Base-by-base conservation (phyloP, 2,329 filamentous ascomycete species). In the Biscogniauxia marginata region DNA sequence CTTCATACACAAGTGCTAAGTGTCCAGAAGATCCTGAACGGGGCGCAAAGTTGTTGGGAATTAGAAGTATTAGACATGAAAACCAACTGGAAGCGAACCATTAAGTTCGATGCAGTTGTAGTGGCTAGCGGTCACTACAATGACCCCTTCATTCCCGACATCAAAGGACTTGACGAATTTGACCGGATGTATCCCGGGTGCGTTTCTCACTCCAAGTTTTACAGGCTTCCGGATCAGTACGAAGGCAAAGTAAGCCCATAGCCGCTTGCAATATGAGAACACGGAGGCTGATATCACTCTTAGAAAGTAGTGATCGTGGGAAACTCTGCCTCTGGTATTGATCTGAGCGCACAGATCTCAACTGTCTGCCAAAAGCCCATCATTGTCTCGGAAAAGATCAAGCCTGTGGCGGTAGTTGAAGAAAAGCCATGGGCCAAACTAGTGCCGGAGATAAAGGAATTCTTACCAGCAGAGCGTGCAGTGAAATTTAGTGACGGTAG, bases 131-230 rank as follows among this genome's bases (percentile, higher is more conserved):
- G 86, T 0, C 85, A 88, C 67, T 87, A 85, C 65, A 81, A 78
- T 49, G 79, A 86, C 4, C 84, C 84, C 1, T 81, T 79, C 61
- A 72, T 88, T 22, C 85, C 86, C 0, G 71, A 77, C 13, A 81
- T 87, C 46, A 63, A 72, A 2, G 85, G 86, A 0, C 77, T 88
- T 1, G 67, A 72, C 19, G 74, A 74, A 1, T 88, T 83, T 72
- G 75, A 84, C 57, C 61, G 71, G 23, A 61, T 68, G 1, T 78
- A 83, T 56, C 80, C 83, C 0, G 77, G 75, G 0, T 60, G 72
- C 1, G 79, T 88, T 5, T 76, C 77, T 1, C 85, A 89, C 66
- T 89, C 88, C 6, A 91, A 90, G 66, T 84, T 82, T 62, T 93
- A 88, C 65, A 80, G 88, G 18, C 78, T 75, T 0, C 65, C 71